phyloP scores from a whole-genome alignment of 495 filamentous ascomycete genomes.

The Penicillium cinerascens region DNA sequence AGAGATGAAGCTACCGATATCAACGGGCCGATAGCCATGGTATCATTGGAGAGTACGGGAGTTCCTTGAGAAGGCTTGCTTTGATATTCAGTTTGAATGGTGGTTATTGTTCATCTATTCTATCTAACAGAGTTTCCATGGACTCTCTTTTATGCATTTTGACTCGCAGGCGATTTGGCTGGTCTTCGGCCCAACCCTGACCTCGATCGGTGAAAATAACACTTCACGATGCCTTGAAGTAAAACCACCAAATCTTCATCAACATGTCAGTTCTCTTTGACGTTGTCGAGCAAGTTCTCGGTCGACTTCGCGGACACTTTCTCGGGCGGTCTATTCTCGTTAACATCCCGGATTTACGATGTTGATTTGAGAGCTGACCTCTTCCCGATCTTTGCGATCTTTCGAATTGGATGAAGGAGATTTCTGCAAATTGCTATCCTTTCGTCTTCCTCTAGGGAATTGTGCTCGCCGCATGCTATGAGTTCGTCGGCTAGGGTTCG shows the following conservation, averaged over 20 bases:
- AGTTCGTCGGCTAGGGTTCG: constrained; percentile 3
- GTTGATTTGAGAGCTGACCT: too few relatives aligned
- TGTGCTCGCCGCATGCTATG: neutral
- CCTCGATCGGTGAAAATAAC: neutral
- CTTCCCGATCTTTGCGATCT: too few relatives aligned
- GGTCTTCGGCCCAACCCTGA: constrained; percentile 7
- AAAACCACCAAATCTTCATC: too few relatives aligned
- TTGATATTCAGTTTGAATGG: neutral
- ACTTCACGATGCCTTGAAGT: too few relatives aligned
- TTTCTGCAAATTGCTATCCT: too few relatives aligned
- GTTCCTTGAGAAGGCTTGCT: neutral
- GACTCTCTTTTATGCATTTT: neutral
- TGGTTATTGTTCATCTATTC: neutral
- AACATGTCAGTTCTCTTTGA: too few relatives aligned
- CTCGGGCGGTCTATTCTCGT: too few relatives aligned
- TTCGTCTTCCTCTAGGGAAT: neutral
- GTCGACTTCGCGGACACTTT: too few relatives aligned
- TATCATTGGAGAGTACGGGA: neutral
- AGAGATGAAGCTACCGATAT: neutral
- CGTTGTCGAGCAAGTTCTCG: too few relatives aligned
- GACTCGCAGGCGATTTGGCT: neutral
- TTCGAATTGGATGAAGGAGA: too few relatives aligned
- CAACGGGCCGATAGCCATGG: too few relatives aligned
- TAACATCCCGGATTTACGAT: too few relatives aligned
- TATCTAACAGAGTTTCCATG: neutral